Evolutionary conservation across 2,329 filamentous ascomycete genomes (phyloP), one percentile per base, ranked within the genome.

Genomic region (Fusarium denticulatum): DNA sequence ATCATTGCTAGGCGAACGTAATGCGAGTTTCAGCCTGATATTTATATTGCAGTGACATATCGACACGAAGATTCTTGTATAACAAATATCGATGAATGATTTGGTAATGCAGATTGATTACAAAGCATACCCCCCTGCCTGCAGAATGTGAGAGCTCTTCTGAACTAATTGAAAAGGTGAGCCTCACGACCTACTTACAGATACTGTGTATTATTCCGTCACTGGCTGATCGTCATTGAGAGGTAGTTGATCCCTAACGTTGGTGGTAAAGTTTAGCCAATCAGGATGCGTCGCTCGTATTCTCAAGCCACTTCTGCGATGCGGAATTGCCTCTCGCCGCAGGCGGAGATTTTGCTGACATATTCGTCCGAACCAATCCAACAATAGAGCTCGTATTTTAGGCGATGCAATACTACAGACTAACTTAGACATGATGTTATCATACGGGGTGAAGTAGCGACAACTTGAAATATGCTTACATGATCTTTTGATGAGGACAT

Each of bases 341-440:
- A 22, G 20, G 49, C 32, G 13, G 14, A n/a, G 50, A 28, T 30
- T 40, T 39, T 42, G 20, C 22, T 30, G 52, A 30, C 26, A 24
- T 6, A 30, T 42, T 56, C 22, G 18, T 13, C 20, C 11, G 7
- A 9, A 24, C 52, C 52, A 56, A 56, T 32, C 15, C 12, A 3
- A 42, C 11, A 18, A 20, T 40, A 8, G 11, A 42, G 36, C 22
- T 56, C 36, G 22, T 56, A 56, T 20, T 24, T 14, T 10, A 6
- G 2, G 3, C 4, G 11, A 53, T 16, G 5, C 14, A 1, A 18
- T 16, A 11, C 11, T 15, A 28, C 5, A 26, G 7, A 4, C 36
- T 18, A 28, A 9, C 26, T 12, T 12, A 2, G 14, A 28, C 1
- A 12, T 16, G 1, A 15, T 13, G 7, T 8, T 12, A n/a, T 22